Percentiles rank a stretch among this genome's conserved stretches.
Conservation (phyloP, 2,329 filamentous ascomycete species). For the Coleophoma eucalyptorum region DNA sequence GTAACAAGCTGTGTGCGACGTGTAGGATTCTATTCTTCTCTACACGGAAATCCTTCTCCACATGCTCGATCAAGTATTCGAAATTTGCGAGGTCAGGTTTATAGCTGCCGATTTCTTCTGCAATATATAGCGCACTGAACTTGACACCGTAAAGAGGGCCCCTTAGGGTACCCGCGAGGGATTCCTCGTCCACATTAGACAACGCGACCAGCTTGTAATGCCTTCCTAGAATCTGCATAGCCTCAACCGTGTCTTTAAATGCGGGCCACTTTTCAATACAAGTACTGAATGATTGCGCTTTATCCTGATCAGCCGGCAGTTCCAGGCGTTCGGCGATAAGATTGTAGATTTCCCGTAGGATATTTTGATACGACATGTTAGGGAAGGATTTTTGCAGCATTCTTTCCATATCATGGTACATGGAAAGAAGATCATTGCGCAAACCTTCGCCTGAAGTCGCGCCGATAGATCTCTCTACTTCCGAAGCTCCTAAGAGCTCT, state of each 20-base stretch:
- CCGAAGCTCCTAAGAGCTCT: neutral
- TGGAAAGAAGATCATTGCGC: neutral
- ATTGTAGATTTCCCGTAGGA: neutral
- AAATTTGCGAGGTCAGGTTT: conserved; percentile 67
- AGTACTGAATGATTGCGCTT: conserved; percentile 33
- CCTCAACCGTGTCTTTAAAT: conserved; percentile 42
- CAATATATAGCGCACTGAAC: conserved; percentile 62
- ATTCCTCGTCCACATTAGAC: conserved; percentile 50
- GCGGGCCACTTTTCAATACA: conserved; percentile 39
- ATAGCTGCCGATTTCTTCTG: conserved; percentile 66
- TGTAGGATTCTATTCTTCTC: conserved; percentile 53
- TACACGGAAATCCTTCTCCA: conserved; percentile 48
- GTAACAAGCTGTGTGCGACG: conserved; percentile 66
- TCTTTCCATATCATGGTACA: neutral
- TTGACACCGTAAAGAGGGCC: conserved; percentile 41
- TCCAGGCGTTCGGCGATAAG: neutral
- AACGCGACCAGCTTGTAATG: conserved; percentile 47
- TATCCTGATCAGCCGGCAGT: conserved; percentile 7
- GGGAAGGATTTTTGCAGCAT: neutral
- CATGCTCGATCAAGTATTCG: conserved; percentile 53
- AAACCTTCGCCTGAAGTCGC: neutral
- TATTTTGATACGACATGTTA: neutral
- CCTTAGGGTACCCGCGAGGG: conserved; percentile 39
- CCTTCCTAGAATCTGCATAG: conserved; percentile 35
- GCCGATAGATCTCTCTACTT: neutral